Percentiles rank a stretch among this genome's conserved stretches.
These are phyloP conservation scores for Fusarium sp. DNA, from an alignment of 2,329 filamentous ascomycete species.

Conservation along the genomic window DNA sequence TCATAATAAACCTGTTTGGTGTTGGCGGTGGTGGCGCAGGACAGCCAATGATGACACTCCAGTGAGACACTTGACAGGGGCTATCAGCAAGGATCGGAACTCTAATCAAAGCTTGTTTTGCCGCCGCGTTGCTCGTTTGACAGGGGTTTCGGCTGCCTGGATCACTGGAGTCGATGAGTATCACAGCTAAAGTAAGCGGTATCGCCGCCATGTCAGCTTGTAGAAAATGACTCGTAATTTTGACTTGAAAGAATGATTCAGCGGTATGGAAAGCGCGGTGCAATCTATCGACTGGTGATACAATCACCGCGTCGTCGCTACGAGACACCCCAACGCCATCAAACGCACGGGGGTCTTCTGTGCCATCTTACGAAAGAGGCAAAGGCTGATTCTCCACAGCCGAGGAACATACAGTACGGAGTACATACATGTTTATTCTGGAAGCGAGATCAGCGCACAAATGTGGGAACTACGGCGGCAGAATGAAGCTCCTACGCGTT, in stretches of 20 bases:
- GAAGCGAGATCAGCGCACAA: no score
- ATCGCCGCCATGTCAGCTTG: background rate
- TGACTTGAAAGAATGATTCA: background rate
- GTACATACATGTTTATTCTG: no score
- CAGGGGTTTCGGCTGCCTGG: conserved; percentile 19
- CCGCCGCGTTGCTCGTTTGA: background rate
- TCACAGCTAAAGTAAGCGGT: no score
- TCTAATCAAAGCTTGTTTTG: conserved; percentile 41
- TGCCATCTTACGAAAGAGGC: no score
- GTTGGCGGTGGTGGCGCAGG: conserved; percentile 31
- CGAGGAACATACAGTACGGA: no score
- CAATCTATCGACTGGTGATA: background rate
- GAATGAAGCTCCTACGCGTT: no score
- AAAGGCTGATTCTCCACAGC: no score
- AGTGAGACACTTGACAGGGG: conserved; percentile 39
- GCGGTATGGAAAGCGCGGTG: background rate
- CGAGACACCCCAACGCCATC: no score
- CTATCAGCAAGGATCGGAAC: conserved; percentile 26
- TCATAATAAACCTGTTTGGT: conserved; percentile 27
- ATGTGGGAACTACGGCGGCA: no score
- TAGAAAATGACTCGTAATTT: background rate
- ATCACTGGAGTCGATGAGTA: background rate
- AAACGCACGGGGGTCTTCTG: no score
- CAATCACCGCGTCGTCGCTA: no score
- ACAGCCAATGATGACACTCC: conserved; percentile 15